Evolutionary conservation across 1,284 basidiomycete species (phyloP), one percentile per base, ranked within the genome.

Genomic region (Ustilago loliicola): DNA sequence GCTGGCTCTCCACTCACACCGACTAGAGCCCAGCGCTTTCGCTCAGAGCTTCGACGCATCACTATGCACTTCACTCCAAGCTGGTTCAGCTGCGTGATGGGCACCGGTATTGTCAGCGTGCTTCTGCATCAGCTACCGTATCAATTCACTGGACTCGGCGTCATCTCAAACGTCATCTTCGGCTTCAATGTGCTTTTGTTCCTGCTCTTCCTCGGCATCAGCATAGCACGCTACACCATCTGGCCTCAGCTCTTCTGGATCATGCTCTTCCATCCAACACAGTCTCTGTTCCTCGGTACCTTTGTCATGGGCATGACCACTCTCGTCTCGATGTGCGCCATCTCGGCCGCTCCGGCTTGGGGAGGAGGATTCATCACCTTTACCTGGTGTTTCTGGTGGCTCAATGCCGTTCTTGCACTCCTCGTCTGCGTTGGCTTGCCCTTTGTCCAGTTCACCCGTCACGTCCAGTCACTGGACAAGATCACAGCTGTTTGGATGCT

Each of bases 331-430:
- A 88, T 88, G 88, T 82, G 91, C 61, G 91, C 86, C 0, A 80
- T 87, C 32, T 83, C 83, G 2, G 87, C 86, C 57, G 85, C 87
- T 0, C 83, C 86, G 1, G 80, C 81, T 0, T 88, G 90, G 40
- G 91, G 91, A 10, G 85, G 82, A 40, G 58, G 81, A 0, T 92
- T 93, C 83, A 86, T 91, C 0, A 90, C 89, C 61, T 86, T 90
- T 38, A 87, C 92, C 21, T 92, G 92, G 90, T 89, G 83, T 1
- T 81, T 93, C 11, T 94, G 93, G 93, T 94, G 92, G 93, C 73
- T 91, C 42, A 90, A 92, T 73, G 88, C 90, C 2, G 85, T 88
- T 1, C 78, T 92, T 23, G 90, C 92, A 1, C 82, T 91, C 8
- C 27, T 89, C 25, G 91, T 91, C 68, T 91, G 90, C 73, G 90